Conservation (phyloP, 371 early-diverging fungal species). For the Umbelopsis sp. region DNA sequence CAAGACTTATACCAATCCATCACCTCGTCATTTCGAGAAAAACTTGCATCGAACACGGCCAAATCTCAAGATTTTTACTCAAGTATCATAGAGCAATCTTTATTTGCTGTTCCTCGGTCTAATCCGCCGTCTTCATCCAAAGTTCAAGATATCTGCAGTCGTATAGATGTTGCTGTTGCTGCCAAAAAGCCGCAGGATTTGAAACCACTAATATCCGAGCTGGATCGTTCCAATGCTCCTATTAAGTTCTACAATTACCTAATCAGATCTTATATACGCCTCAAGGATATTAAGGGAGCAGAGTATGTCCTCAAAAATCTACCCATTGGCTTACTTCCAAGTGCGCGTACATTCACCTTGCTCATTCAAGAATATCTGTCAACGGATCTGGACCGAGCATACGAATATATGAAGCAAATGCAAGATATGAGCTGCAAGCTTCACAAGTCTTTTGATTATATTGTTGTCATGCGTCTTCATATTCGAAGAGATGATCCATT, state of each 20-base stretch:
- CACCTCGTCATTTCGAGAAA: slow-evolving; percentile 46
- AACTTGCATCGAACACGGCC: slow-evolving; percentile 34
- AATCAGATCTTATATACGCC: slow-evolving; percentile 37
- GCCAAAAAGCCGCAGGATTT: slow-evolving; percentile 25
- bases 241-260: slow-evolving; percentile 44
- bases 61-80: slow-evolving; percentile 38
- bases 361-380: slow-evolving; percentile 41
- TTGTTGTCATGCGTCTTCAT: slow-evolving; percentile 36
- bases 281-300: slow-evolving; percentile 27
- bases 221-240: slow-evolving; percentile 26
- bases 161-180: slow-evolving; percentile 34
- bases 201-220: slow-evolving; percentile 25
- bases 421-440: slow-evolving; percentile 28
- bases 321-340: slow-evolving; percentile 31
- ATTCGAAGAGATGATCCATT: slow-evolving; percentile 30
- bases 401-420: slow-evolving; percentile 33
- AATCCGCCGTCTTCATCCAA: background rate
- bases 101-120: slow-evolving; percentile 24
- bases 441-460: slow-evolving; percentile 38
- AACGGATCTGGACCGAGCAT: slow-evolving; percentile 27
- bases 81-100: slow-evolving; percentile 47
- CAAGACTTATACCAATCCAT: slow-evolving; percentile 42
- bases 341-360: slow-evolving; percentile 40
- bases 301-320: slow-evolving; percentile 29
- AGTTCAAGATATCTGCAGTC: slow-evolving; percentile 14